Evolutionary conservation across 1,284 basidiomycete genomes (phyloP).

Genomic region (Heliocybe sulcata): DNA sequence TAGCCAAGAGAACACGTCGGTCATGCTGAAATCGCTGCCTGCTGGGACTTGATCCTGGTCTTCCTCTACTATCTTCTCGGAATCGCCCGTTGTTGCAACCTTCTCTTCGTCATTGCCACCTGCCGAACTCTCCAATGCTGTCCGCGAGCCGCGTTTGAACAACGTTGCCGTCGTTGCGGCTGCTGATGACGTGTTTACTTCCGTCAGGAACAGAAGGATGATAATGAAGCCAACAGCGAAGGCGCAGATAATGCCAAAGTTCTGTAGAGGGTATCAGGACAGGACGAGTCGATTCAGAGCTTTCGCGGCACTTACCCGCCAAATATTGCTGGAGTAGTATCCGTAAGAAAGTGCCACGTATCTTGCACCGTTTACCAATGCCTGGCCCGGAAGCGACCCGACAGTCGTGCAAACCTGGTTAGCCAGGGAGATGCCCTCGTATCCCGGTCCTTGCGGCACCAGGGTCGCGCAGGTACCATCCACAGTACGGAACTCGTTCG

Average conservation of each 20-base stretch:
- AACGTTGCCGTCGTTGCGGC: conserved; percentile 25
- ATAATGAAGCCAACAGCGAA: conserved; percentile 4
- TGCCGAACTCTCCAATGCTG: conserved; percentile 7
- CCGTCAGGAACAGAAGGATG: conserved; percentile 46
- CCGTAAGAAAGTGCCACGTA: conserved; percentile 56
- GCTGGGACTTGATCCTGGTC: not conserved
- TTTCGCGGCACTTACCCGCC: conserved; percentile 48
- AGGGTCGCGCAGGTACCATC: conserved; percentile 31
- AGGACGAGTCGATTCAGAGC: conserved; percentile 38
- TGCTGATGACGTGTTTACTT: conserved; percentile 30
- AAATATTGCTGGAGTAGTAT: conserved; percentile 57
- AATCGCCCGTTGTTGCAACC: not conserved
- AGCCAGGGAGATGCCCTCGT: conserved; percentile 38
- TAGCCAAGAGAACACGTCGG: conserved; percentile 58
- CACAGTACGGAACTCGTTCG: conserved; percentile 50
- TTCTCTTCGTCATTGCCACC: conserved; percentile 14
- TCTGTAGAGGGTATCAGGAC: conserved; percentile 12
- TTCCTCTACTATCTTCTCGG: not conserved
- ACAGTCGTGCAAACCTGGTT: conserved; percentile 61
- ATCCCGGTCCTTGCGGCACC: conserved; percentile 42
- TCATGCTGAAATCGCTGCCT: conserved; percentile 12
- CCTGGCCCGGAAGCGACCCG: conserved; percentile 40
- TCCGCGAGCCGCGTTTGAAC: conserved; percentile 35
- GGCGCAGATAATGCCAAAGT: conserved; percentile 1
- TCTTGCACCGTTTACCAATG: conserved; percentile 37